Evolutionary conservation across 2,329 filamentous ascomycete genomes (phyloP).

Genomic region (Ceratocystis albifundus): DNA sequence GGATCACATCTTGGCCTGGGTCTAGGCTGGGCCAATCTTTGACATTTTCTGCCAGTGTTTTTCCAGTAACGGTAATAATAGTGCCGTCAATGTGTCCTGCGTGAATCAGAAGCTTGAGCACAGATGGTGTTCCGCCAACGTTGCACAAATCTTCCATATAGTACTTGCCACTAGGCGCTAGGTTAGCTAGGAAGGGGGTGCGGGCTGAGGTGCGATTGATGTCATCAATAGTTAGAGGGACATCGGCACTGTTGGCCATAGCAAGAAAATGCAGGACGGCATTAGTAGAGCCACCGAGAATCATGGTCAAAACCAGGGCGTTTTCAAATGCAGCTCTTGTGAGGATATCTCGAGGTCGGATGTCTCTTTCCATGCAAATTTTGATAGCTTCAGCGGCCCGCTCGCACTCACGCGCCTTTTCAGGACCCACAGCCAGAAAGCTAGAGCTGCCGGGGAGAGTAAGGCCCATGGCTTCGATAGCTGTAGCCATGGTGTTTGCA

Average conservation of each 20-base stretch:
- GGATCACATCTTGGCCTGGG: conserved; percentile 71
- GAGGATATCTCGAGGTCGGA: conserved; percentile 67
- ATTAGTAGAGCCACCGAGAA: conserved; percentile 81
- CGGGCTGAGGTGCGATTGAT: conserved; percentile 70
- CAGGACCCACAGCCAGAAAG: conserved; percentile 66
- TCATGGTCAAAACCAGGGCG: conserved; percentile 80
- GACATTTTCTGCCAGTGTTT: conserved; percentile 72
- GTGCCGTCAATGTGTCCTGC: conserved; percentile 62
- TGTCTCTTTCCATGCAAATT: conserved; percentile 68
- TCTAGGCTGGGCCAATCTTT: conserved; percentile 63
- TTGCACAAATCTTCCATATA: conserved; percentile 82
- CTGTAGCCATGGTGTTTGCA: conserved; percentile 85
- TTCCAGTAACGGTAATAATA: conserved; percentile 73
- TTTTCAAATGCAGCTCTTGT: conserved; percentile 77
- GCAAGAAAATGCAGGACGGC: conserved; percentile 80
- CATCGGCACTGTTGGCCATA: conserved; percentile 76
- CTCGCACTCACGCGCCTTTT: conserved; percentile 78
- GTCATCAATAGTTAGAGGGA: conserved; percentile 67
- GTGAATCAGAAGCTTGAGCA: conserved; percentile 75
- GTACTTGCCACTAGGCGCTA: conserved; percentile 73
- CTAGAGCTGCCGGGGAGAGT: conserved; percentile 73
- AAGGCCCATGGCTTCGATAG: conserved; percentile 79
- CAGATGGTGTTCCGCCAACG: conserved; percentile 72
- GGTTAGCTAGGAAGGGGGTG: conserved; percentile 74
- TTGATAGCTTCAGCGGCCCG: conserved; percentile 69